Conservation (phyloP, 2,329 filamentous ascomycete genomes). For the Eurotiales sp. region DNA sequence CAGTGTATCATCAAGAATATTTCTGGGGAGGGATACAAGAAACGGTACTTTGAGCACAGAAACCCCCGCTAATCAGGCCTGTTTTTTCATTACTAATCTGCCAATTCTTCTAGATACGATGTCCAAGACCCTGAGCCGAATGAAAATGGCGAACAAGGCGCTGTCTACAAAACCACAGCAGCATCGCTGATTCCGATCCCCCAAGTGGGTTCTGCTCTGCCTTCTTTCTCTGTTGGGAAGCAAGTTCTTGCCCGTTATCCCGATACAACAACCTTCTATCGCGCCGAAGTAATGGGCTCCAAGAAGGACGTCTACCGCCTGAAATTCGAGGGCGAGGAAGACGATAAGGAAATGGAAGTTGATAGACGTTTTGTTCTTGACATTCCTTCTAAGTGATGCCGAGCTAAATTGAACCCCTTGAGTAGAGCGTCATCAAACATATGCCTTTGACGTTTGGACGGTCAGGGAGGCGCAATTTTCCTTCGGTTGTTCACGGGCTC, state of each 20-base stretch:
- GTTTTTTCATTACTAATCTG: background rate
- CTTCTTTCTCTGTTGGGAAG: constrained; percentile 62
- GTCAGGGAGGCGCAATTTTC: constrained; percentile 3
- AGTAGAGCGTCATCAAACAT: background rate
- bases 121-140: constrained; percentile 78
- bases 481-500: background rate
- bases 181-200: constrained; percentile 76
- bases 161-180: constrained; percentile 65
- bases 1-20: constrained; percentile 74
- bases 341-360: constrained; percentile 70
- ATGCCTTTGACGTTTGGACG: background rate
- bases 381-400: constrained; percentile 50
- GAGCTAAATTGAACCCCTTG: background rate
- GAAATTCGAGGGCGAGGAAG: constrained; percentile 75
- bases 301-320: constrained; percentile 53
- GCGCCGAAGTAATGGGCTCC: constrained; percentile 72
- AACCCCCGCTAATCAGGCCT: constrained; percentile 6
- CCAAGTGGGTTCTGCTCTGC: constrained; percentile 54
- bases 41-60: constrained; percentile 44
- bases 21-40: constrained; percentile 67
- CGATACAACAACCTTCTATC: constrained; percentile 80
- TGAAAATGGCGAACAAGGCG: constrained; percentile 59
- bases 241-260: constrained; percentile 76
- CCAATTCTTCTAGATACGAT: constrained; percentile 56
- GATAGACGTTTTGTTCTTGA: constrained; percentile 74